Base-by-base conservation (phyloP, 169 alveolate genomes). In the Pseudocohnilembus persalinus region DNA sequence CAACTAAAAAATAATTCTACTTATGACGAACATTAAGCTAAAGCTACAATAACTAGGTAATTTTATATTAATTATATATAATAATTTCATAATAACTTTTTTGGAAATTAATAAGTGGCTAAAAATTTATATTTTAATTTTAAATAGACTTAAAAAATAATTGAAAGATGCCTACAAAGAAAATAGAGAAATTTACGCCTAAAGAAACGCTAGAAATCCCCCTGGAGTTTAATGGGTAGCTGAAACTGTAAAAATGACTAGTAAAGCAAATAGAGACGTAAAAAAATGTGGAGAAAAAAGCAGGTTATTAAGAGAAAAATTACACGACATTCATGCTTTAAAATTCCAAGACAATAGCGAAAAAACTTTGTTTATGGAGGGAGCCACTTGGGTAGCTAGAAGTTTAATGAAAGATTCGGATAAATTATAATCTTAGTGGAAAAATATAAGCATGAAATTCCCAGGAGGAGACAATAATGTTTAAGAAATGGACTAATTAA, bases 361-460 rank as follows among this genome's bases (percentile, higher is more conserved):
- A 35, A 82, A 81, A 83, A 73, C 89, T 49, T 72, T 83, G 63
- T 88, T 88, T 74, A 88, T 88, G 92, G 92, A 88, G 78, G 92
- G 92, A 30, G 92, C 92, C 0, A 31, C 65, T 20, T 88, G 92
- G 92, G 83, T 88, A 88, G 79, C 81, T 35, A 65, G 33, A n/a
- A 82, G 74, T 28, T 73, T 74, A 31, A 25, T 77, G 1, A 77
- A 31, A 27, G 92, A 88, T 49, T 49, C 68, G 4, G 68, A 49
- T 11, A 49, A 49, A 49, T 49, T 49, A 49, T 11, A 49, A 11
- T 11, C 4, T 11, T 4, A 49, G 20, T 49, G 68, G 68, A 49
- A 49, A 20, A 20, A 4, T 49, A 4, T 49, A 11, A 11, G 26
- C 20, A 11, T 20, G 26, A 49, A 49, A 11, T 49, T 49, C 68